phyloP scores from a whole-genome alignment of 768 basidiomycete genomes.

The Leccinum fibrillosum region DNA sequence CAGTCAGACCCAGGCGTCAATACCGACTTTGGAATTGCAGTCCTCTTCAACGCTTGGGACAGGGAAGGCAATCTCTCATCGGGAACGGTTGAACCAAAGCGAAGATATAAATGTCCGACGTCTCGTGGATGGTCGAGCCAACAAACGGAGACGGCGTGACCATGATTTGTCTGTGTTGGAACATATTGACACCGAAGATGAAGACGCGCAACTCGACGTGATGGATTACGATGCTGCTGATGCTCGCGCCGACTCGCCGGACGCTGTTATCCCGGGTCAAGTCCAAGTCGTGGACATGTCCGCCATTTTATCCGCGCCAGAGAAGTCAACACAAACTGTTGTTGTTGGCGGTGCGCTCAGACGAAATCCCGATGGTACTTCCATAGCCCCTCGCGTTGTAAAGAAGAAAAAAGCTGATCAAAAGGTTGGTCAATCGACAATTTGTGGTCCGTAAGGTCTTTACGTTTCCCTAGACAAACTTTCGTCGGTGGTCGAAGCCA shows the following conservation, averaged over 20 bases:
- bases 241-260: slow-evolving; percentile 11
- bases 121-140: slow-evolving; percentile 44
- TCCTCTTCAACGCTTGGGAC: slow-evolving; percentile 85
- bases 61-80: slow-evolving; percentile 58
- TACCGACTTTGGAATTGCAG: slow-evolving; percentile 59
- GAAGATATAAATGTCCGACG: slow-evolving; percentile 61
- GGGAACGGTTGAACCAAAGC: slow-evolving; percentile 52
- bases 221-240: slow-evolving; percentile 19
- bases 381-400: slow-evolving; percentile 45
- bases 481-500: slow-evolving; percentile 50
- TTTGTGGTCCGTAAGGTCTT: slow-evolving; percentile 2
- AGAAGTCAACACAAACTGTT: slow-evolving; percentile 14
- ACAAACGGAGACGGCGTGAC: slow-evolving; percentile 48
- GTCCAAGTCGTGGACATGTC: slow-evolving; percentile 18
- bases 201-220: slow-evolving; percentile 33
- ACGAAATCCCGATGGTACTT: slow-evolving; percentile 61
- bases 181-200: slow-evolving; percentile 30
- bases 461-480: slow-evolving; percentile 30
- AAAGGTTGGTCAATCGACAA: slow-evolving; percentile 38
- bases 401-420: slow-evolving; percentile 41
- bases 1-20: slow-evolving; percentile 75
- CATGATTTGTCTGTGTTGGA: slow-evolving; percentile 18
- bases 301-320: slow-evolving; percentile 6
- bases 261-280: not conserved
- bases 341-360: slow-evolving; percentile 68